Base-by-base conservation (phyloP, 495 filamentous ascomycete species). In the Cryomyces antarcticus region DNA sequence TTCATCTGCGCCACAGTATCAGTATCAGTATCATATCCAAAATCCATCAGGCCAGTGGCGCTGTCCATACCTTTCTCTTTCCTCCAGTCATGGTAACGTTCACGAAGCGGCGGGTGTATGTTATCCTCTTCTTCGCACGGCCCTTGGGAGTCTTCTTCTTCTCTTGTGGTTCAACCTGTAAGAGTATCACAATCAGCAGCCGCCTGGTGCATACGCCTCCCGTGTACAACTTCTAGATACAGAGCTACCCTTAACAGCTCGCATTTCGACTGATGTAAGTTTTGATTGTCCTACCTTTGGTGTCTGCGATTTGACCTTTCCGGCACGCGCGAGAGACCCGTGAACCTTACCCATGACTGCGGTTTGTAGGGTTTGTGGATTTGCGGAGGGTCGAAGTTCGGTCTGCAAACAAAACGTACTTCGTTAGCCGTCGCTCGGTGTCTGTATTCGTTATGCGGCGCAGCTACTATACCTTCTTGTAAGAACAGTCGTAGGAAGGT, bases 31-130 rank as follows among this genome's bases (percentile, higher is more conserved):
- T 48, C 39, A 13, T 11, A n/a, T 12, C 31, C 17, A 27, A 9
- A 5, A 35, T 43, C 39, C 4, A 24, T 27, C 35, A 31, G 17
- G 17, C 17, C 5, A 41, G 28, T 39, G 28, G 39, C 38, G 10
- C 12, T 47, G 38, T 13, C 53, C 68, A 53, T 63, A 92, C 85
- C 88, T 96, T 96, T 67, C 89, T 73, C 88, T 99, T 99, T 66
- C 89, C 89, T 65, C 89, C 89, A 46, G 89, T 94, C 75, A 95
- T 72, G 55, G 85, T 93, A 61, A 99, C 87, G 72, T 96, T 99
- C 52, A 99, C 92, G 75, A 99, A 99, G 53, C 89, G 86, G 62
- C 89, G 81, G 54, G 86, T 96, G 73, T 99, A 97, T 52, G 70
- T 73, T 56, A 94, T 78, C 57, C 89, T 78, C 85, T 97, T 99